Evolutionary conservation across 495 filamentous ascomycete species (phyloP).

Genomic region (Letharia columbiana): DNA sequence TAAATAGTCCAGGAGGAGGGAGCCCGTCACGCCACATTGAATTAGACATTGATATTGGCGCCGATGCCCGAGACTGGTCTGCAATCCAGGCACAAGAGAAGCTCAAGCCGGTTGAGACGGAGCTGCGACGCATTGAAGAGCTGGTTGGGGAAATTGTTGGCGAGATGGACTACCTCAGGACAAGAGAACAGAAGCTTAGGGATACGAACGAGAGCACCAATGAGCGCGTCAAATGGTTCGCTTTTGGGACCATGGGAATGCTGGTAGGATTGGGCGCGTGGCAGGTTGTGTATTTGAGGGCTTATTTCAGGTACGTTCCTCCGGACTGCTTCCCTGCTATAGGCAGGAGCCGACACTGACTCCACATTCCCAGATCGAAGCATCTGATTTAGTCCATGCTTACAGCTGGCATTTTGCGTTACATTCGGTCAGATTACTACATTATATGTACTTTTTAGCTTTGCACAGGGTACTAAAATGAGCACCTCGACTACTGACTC

Average conservation of each 20-base stretch:
- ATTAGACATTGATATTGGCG: constrained; percentile 97
- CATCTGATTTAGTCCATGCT: constrained; percentile 60
- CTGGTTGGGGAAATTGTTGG: constrained; percentile 69
- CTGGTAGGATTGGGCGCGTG: constrained; percentile 83
- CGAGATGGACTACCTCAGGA: constrained; percentile 89
- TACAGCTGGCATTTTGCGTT: not conserved
- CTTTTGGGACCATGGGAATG: constrained; percentile 89
- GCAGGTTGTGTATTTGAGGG: constrained; percentile 95
- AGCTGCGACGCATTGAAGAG: constrained; percentile 88
- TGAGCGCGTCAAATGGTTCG: constrained; percentile 97
- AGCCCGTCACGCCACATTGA: constrained; percentile 73
- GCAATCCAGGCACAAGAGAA: constrained; percentile 95
- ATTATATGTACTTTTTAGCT: not conserved
- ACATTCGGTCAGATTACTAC: not conserved
- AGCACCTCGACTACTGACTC: not conserved
- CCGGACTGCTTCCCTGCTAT: not conserved
- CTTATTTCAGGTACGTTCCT: constrained; percentile 77
- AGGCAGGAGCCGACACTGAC: constrained; percentile 7
- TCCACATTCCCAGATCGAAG: constrained; percentile 53
- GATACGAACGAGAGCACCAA: constrained; percentile 99
- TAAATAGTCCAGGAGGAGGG: constrained; percentile 27
- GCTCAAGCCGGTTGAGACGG: constrained; percentile 93
- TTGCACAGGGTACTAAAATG: not conserved
- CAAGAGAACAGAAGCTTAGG: constrained; percentile 85
- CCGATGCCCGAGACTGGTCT: constrained; percentile 96